Percentiles rank a stretch among this genome's conserved stretches.
Conservation (phyloP, 202 grass and related monocot species). For the Panicum virgatum region DNA sequence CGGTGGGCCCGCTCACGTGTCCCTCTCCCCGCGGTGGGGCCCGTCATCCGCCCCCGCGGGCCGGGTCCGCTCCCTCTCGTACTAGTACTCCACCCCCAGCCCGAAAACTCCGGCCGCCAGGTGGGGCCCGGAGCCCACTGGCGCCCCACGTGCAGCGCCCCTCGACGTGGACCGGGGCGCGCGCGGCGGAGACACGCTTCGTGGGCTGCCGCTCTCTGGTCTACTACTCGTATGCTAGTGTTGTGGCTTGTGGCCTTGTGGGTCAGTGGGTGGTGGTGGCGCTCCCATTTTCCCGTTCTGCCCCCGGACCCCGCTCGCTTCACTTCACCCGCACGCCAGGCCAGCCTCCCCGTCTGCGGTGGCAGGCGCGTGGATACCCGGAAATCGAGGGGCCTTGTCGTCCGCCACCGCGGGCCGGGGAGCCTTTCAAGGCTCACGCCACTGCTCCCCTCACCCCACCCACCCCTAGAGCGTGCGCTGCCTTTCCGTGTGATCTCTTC, state of each 20-base stretch:
- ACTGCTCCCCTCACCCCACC: constrained; percentile 22
- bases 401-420: neutral
- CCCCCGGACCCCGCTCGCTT: neutral
- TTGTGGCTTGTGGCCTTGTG: too few relatives aligned
- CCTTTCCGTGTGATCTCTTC: constrained; percentile 37
- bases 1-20: constrained; percentile 44
- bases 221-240: neutral
- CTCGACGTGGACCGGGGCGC: constrained; percentile 49
- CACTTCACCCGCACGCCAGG: neutral
- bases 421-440: constrained; percentile 41
- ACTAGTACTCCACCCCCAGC: neutral
- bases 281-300: neutral
- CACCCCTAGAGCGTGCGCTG: neutral
- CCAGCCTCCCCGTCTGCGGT: neutral
- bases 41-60: neutral
- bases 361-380: constrained; percentile 15
- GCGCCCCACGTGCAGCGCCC: constrained; percentile 54
- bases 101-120: neutral
- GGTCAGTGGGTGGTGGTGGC: neutral
- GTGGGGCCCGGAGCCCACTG: constrained; percentile 16
- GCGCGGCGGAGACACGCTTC: constrained; percentile 40
- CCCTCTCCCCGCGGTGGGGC: neutral
- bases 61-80: neutral
- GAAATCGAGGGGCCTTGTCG: constrained; percentile 9
- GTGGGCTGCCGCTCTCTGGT: constrained; percentile 16